Percentiles rank a stretch among this genome's conserved stretches.
Evolutionary conservation across 495 filamentous ascomycete genomes (phyloP).

Genomic region (Neurospora sp.): DNA sequence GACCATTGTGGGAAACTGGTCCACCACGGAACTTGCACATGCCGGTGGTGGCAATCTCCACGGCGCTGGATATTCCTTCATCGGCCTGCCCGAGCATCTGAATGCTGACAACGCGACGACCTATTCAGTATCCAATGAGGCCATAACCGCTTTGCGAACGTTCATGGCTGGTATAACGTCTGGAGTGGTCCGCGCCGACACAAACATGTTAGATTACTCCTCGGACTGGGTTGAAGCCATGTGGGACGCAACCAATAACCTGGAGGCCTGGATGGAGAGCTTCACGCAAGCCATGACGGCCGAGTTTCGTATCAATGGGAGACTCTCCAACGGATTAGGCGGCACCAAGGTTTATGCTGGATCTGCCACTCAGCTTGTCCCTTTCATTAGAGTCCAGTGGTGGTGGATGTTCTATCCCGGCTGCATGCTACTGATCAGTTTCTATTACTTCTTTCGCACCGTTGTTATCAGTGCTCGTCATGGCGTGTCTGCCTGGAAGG

Average conservation of each 20-base stretch:
- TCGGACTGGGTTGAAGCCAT: slow-evolving; percentile 32
- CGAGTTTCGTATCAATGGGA: slow-evolving; percentile 22
- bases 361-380: slow-evolving; percentile 17
- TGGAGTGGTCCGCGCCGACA: slow-evolving; percentile 18
- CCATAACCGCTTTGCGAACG: slow-evolving; percentile 14
- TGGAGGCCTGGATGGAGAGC: slow-evolving; percentile 19
- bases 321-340: not conserved
- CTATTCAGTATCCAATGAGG: slow-evolving; percentile 21
- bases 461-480: slow-evolving; percentile 21
- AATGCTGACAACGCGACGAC: slow-evolving; percentile 14
- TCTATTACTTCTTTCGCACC: slow-evolving; percentile 26
- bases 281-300: slow-evolving; percentile 25
- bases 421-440: slow-evolving; percentile 21
- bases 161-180: slow-evolving; percentile 23
- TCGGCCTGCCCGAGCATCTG: slow-evolving; percentile 19
- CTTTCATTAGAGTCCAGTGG: slow-evolving; percentile 27
- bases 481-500: slow-evolving; percentile 28
- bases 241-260: slow-evolving; percentile 18
- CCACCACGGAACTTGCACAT: slow-evolving; percentile 13
- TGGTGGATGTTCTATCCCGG: slow-evolving; percentile 29
- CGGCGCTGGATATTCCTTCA: slow-evolving; percentile 19
- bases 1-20: slow-evolving; percentile 17
- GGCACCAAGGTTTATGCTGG: slow-evolving; percentile 14
- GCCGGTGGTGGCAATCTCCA: slow-evolving; percentile 3
- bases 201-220: slow-evolving; percentile 18